Conservation (phyloP, 306 rosid species). For the Calophaca sinica region DNA sequence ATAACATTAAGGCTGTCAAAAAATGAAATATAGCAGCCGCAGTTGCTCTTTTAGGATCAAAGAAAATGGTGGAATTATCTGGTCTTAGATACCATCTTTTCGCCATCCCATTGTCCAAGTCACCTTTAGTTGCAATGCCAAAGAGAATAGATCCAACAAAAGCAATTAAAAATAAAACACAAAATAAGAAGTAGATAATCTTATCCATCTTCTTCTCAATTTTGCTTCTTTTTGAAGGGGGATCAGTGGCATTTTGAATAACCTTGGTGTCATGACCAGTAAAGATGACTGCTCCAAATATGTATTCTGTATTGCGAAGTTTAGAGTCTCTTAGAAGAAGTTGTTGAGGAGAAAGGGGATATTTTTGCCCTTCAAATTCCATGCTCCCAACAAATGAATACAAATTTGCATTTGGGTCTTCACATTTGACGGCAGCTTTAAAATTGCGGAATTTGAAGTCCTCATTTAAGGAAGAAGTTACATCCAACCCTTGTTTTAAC, state of each 20-base stretch:
- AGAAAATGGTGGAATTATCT: conserved; percentile 73
- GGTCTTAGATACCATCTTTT: conserved; percentile 92
- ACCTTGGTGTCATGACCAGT: conserved; percentile 89
- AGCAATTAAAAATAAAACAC: conserved; percentile 69
- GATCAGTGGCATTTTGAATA: conserved; percentile 81
- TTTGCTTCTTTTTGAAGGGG: conserved; percentile 91
- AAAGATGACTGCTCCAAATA: conserved; percentile 80
- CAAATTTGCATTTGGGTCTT: conserved; percentile 90
- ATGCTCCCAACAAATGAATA: conserved; percentile 78
- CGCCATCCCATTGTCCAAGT: conserved; percentile 63
- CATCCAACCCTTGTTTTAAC: conserved; percentile 80
- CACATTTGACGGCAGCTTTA: conserved; percentile 70
- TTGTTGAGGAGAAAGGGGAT: conserved; percentile 83
- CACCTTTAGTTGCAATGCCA: conserved; percentile 70
- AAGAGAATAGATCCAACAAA: conserved; percentile 74
- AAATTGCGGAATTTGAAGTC: conserved; percentile 58
- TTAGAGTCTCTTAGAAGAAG: conserved; percentile 91
- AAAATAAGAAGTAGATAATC: conserved; percentile 77
- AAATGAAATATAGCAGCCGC: conserved; percentile 70
- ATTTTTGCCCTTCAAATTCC: conserved; percentile 63
- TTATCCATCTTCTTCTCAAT: conserved; percentile 88
- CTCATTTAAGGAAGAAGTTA: conserved; percentile 62
- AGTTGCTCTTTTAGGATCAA: conserved; percentile 67
- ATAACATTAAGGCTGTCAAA: conserved; percentile 80
- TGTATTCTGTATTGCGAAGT: conserved; percentile 82